These are phyloP conservation scores for Mucor piriformis DNA, from an alignment of 371 early-diverging fungal species.

Conservation along the genomic window DNA sequence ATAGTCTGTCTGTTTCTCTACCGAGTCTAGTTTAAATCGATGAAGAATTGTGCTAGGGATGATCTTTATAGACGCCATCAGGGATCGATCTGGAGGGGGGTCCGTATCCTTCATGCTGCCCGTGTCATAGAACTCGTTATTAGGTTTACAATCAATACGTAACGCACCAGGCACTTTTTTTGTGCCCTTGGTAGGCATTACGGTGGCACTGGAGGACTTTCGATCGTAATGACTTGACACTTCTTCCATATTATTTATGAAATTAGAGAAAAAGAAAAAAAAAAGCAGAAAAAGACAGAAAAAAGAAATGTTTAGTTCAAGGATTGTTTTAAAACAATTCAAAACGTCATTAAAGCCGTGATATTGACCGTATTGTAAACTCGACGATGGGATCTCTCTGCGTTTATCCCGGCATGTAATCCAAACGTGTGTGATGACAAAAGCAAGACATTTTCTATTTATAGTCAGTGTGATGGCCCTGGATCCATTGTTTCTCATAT, in stretches of 20 bases:
- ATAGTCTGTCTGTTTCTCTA: background rate
- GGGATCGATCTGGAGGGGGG: background rate
- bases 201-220: constrained; percentile 9
- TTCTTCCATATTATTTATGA: background rate
- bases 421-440: too few species aligned
- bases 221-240: background rate
- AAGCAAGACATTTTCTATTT: too few species aligned
- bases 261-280: background rate
- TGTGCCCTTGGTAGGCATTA: constrained; percentile 5
- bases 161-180: background rate
- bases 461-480: too few species aligned
- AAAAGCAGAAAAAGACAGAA: background rate
- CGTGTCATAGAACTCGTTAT: constrained; percentile 1
- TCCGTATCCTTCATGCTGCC: constrained; percentile 1
- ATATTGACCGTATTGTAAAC: constrained; percentile 3
- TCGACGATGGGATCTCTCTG: background rate
- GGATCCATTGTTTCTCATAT: too few species aligned
- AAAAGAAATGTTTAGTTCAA: background rate
- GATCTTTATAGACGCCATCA: background rate
- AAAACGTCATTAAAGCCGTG: constrained; percentile 11
- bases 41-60: background rate
- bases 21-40: background rate
- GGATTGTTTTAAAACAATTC: background rate
- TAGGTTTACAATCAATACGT: background rate
- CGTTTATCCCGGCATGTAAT: too few species aligned